These are phyloP conservation scores for Heterobasidion irregulare DNA, from an alignment of 1,284 basidiomycete genomes.

Conservation along the genomic window DNA sequence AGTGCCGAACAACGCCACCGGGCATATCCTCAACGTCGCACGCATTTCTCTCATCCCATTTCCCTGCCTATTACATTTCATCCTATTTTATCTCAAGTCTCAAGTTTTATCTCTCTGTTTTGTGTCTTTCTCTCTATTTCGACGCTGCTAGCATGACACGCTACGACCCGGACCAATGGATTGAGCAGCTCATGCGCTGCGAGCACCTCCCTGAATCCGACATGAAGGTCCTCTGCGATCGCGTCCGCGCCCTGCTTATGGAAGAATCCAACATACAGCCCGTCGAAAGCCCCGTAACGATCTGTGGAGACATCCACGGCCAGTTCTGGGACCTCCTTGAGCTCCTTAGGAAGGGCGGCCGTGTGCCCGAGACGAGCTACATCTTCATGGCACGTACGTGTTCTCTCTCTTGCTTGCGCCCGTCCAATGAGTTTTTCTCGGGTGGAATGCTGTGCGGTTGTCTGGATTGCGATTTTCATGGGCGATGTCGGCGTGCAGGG, in stretches of 20 bases:
- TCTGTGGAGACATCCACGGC: slow-evolving; percentile 92
- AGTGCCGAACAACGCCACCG: too few species aligned
- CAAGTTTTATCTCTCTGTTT: too few species aligned
- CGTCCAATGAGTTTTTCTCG: not conserved
- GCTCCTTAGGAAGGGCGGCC: slow-evolving; percentile 83
- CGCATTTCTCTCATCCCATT: too few species aligned
- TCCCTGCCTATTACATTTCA: too few species aligned
- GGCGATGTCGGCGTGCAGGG: slow-evolving; percentile 44
- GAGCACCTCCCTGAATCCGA: slow-evolving; percentile 84
- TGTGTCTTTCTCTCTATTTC: too few species aligned
- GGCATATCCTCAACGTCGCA: too few species aligned
- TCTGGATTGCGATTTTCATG: not conserved
- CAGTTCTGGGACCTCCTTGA: slow-evolving; percentile 96
- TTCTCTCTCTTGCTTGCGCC: slow-evolving; percentile 13
- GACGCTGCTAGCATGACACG: slow-evolving; percentile 22
- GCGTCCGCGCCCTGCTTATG: slow-evolving; percentile 78
- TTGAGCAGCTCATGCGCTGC: slow-evolving; percentile 76
- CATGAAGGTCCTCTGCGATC: slow-evolving; percentile 86
- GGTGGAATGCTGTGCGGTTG: not conserved
- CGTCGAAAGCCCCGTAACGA: slow-evolving; percentile 84
- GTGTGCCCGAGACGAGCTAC: slow-evolving; percentile 86
- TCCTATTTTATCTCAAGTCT: too few species aligned
- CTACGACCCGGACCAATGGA: slow-evolving; percentile 65
- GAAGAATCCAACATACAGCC: slow-evolving; percentile 97
- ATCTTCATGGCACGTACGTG: slow-evolving; percentile 91